Evolutionary conservation across 805 yeast species (phyloP), one percentile per base, ranked within the genome.

Genomic region (Ascoidea asiatica): DNA sequence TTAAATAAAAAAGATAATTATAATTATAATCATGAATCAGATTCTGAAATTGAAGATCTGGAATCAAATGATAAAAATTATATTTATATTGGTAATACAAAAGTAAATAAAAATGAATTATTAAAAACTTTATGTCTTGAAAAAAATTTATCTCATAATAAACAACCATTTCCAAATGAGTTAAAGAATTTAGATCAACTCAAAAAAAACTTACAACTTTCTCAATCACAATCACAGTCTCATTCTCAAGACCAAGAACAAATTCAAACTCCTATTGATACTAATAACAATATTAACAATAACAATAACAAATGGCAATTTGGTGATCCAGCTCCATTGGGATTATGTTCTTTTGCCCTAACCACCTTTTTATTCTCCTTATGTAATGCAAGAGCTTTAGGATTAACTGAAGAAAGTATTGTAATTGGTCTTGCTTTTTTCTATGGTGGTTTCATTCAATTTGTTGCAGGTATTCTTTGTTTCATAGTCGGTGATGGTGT

Each of bases 391-490:
- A 70, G 67, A 37, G 79, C 79, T 6, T 68, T 77, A 60, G 81
- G 83, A 22, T 77, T 77, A 37, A 52, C 61, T 7, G 63, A 67
- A 39, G 70, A 78, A 21, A 70, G 69, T 49, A 61, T 77, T 41
- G 79, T 78, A 37, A 73, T 75, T 44, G 81, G 83, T 11, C 60
- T 72, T 48, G 81, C 81, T 8, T 67, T 70, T 50, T 79, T 79
- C 56, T 75, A 77, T 56, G 85, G 84, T 37, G 85, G 84, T 7
- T 58, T 69, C 5, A 68, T 76, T 37, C 82, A 77, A 57, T 58
- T 75, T 43, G 57, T 76, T 36, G 82, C 83, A n/a, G 84, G 83
- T 42, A 70, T 78, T 73, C n/a, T n/a, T n/a, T n/a, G n/a, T n/a
- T 78, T 79, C 72, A 83, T 77, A 57, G 68, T 77, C 58, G 73